These are phyloP conservation scores for Pythium phragmiticola DNA, from an alignment of 352 stramenopile genomes.

Conservation along the genomic window DNA sequence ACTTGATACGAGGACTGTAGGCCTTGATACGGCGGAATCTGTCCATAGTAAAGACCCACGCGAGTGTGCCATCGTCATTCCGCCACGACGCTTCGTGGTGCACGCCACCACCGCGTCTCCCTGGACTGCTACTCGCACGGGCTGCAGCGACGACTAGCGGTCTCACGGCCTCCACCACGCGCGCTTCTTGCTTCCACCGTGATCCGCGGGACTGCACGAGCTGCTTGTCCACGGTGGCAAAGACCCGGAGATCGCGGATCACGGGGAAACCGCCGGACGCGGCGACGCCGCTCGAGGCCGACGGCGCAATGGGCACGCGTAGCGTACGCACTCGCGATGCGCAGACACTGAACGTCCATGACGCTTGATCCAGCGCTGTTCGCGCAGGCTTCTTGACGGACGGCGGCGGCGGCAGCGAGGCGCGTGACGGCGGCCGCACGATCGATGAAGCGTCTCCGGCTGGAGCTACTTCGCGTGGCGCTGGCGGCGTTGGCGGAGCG, in stretches of 20 bases:
- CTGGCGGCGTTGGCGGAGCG: not conserved
- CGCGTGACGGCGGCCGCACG: slow-evolving; percentile 6
- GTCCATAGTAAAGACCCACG: slow-evolving; percentile 61
- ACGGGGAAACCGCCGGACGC: slow-evolving; percentile 5
- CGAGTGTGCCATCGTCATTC: slow-evolving; percentile 44
- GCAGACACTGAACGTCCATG: slow-evolving; percentile 47
- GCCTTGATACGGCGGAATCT: slow-evolving; percentile 66
- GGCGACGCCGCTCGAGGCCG: not conserved
- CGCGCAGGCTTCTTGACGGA: slow-evolving; percentile 6
- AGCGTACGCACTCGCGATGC: slow-evolving; percentile 44
- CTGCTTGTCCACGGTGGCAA: slow-evolving; percentile 53
- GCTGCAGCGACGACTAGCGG: not conserved
- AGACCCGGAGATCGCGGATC: slow-evolving; percentile 59
- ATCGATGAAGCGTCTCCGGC: not conserved
- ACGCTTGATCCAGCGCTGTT: slow-evolving; percentile 38
- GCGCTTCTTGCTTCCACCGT: slow-evolving; percentile 48
- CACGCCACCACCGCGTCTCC: slow-evolving; percentile 32
- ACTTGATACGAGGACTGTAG: slow-evolving; percentile 60
- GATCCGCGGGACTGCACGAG: slow-evolving; percentile 49
- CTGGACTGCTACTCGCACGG: not conserved
- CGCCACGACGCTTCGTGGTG: slow-evolving; percentile 59
- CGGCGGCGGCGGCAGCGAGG: slow-evolving; percentile 11
- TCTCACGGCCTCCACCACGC: not conserved
- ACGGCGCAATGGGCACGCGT: slow-evolving; percentile 36
- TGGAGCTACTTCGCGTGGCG: not conserved